A percentile compares a stretch with the other conserved stretches of the same genome.
These are phyloP conservation scores for button mushroom (Agaricus bisporus) DNA, from an alignment of 768 basidiomycete species.

Conservation along the genomic window DNA sequence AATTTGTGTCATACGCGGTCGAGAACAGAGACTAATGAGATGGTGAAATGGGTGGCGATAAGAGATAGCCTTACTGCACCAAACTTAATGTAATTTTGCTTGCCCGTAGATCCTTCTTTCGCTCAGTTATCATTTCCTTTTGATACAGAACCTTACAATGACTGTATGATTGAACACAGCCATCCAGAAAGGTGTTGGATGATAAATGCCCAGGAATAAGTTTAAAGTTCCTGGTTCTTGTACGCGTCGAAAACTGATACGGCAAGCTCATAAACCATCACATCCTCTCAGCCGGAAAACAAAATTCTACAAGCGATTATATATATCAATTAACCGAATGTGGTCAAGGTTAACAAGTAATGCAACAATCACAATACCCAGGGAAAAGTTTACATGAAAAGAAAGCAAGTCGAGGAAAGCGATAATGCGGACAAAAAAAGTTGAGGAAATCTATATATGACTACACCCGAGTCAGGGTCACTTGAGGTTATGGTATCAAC, in stretches of 20 bases:
- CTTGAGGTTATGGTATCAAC: conserved; percentile 1
- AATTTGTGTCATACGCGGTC: background rate
- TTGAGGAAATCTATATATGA: conserved; percentile 3
- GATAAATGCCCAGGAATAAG: too few species aligned
- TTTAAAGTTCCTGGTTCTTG: too few species aligned
- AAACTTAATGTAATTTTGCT: background rate
- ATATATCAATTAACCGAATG: background rate
- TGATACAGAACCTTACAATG: too few species aligned
- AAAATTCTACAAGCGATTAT: too few species aligned
- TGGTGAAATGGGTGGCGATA: conserved; percentile 1
- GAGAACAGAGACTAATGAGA: background rate
- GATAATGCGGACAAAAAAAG: background rate
- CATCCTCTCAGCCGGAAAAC: too few species aligned
- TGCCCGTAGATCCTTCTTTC: background rate
- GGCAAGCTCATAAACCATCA: too few species aligned
- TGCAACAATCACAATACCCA: conserved; percentile 4
- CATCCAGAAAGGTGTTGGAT: too few species aligned
- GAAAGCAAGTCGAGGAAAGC: background rate
- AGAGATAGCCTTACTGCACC: background rate
- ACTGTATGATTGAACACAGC: too few species aligned
- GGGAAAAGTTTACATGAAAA: background rate
- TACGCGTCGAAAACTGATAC: too few species aligned
- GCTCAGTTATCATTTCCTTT: too few species aligned
- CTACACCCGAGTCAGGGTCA: background rate
- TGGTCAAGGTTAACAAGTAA: background rate